Conservation (phyloP, 345 rosid species). For the Eucalyptus camaldulensis region DNA sequence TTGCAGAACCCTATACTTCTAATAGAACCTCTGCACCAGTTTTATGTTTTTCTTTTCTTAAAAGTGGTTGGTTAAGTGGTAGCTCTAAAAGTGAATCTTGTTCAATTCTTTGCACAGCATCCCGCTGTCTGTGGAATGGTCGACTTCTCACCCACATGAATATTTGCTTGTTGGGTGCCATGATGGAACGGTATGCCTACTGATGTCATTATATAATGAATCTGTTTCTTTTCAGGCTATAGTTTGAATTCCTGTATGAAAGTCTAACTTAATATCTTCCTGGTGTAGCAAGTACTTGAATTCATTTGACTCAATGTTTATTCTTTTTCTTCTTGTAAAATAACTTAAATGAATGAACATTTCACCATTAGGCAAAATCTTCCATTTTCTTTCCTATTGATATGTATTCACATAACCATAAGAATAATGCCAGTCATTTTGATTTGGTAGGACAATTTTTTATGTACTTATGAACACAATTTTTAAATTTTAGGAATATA, state of each 20-base stretch:
- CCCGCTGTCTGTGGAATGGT: constrained; percentile 90
- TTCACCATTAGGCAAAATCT: neutral
- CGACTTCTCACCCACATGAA: constrained; percentile 45
- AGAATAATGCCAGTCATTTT: neutral
- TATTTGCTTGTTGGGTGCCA: constrained; percentile 91
- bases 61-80: neutral
- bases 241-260: neutral
- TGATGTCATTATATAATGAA: neutral
- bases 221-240: neutral
- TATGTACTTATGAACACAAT: neutral
- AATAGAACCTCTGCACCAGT: neutral
- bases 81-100: neutral
- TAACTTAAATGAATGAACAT: neutral
- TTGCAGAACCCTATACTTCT: neutral
- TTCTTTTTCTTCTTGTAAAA: neutral
- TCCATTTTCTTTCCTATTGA: neutral
- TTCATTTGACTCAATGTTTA: neutral
- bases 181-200: constrained; percentile 61
- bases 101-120: constrained; percentile 32
- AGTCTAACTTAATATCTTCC: neutral
- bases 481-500: neutral
- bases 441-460: neutral
- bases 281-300: neutral
- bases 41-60: neutral
- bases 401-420: neutral